Conservation (phyloP, 371 early-diverging fungal genomes). For the Mucor velutinosus region DNA sequence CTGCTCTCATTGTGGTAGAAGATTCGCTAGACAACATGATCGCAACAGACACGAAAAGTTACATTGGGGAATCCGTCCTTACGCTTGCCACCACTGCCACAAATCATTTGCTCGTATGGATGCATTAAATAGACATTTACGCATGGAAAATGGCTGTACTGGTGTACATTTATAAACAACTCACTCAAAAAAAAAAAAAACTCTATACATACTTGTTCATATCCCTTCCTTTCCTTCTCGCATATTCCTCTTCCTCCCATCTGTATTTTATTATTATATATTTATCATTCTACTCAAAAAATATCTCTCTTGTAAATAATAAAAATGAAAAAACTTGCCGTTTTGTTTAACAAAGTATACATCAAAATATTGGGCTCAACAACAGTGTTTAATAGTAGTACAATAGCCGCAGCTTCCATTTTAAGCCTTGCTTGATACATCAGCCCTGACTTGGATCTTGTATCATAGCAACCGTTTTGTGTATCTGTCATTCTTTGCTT, state of each 20-base stretch:
- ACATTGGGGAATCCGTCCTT: constrained; percentile 55
- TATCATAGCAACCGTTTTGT: not conserved
- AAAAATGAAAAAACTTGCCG: not conserved
- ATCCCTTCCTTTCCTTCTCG: constrained; percentile 10
- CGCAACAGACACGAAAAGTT: constrained; percentile 54
- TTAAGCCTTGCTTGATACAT: not conserved
- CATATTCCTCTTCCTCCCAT: not conserved
- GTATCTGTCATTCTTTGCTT: not conserved
- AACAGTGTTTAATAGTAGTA: not conserved
- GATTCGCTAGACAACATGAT: constrained; percentile 57
- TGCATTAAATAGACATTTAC: constrained; percentile 69
- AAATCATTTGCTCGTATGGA: constrained; percentile 60
- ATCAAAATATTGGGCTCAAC: not conserved
- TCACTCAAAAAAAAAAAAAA: no score
- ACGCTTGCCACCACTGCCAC: constrained; percentile 47
- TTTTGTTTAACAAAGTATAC: not conserved
- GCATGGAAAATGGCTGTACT: constrained; percentile 60
- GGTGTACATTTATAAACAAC: constrained; percentile 11
- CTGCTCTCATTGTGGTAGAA: constrained; percentile 44
- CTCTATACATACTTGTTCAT: constrained; percentile 10
- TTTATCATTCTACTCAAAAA: not conserved
- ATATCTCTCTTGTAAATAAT: constrained; percentile 2
- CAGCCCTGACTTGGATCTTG: not conserved
- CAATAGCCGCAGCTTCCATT: not conserved
- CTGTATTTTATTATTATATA: constrained; percentile 2